phyloP scores from a whole-genome alignment of 129 eudicot species.

The Glebionis coronaria region DNA sequence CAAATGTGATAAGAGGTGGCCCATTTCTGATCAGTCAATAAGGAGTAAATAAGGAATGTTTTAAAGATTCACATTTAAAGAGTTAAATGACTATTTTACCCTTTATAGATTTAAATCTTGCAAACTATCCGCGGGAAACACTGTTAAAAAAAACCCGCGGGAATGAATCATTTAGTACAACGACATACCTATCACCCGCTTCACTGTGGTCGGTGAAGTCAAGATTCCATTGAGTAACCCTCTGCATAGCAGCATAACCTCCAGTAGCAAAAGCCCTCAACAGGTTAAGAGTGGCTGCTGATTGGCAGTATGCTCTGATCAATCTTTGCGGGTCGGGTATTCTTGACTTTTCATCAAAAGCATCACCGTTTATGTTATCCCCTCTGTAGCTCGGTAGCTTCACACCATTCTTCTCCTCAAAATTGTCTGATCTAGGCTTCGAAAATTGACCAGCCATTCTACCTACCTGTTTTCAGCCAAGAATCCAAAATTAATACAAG shows the following conservation, averaged over 20 bases:
- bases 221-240: constrained; percentile 90
- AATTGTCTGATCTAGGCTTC: constrained; percentile 76
- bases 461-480: constrained; percentile 60
- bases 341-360: constrained; percentile 72
- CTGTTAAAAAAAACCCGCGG: no score
- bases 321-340: constrained; percentile 89
- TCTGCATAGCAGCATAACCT: constrained; percentile 97
- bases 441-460: constrained; percentile 99
- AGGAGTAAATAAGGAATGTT: no score
- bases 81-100: background rate
- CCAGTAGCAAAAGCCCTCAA: constrained; percentile 98
- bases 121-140: background rate
- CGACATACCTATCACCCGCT: constrained; percentile 78
- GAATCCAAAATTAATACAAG: constrained; percentile 21
- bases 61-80: background rate
- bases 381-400: constrained; percentile 95
- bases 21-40: no score
- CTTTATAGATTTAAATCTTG: background rate
- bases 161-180: background rate
- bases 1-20: no score
- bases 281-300: constrained; percentile 87
- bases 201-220: constrained; percentile 85
- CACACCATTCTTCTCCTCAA: constrained; percentile 89
- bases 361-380: constrained; percentile 88
- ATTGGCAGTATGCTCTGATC: constrained; percentile 91